A percentile compares a stretch with the other conserved stretches of the same genome.
phyloP scores from a whole-genome alignment of 176 grass and related monocot genomes.

The Saccharum officinarum region DNA sequence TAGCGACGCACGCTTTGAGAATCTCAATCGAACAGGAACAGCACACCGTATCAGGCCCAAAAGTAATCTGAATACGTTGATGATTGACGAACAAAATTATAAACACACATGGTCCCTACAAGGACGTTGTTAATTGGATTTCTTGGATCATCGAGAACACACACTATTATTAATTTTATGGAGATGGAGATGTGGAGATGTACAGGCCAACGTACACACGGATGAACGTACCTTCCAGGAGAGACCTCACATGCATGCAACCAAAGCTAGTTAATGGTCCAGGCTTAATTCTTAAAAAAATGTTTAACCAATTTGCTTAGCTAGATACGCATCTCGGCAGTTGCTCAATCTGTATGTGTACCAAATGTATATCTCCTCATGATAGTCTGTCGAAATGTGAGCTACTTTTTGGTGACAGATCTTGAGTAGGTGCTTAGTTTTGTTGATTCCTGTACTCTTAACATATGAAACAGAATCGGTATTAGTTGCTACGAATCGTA shows the following conservation, averaged over 20 bases:
- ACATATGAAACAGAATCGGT: conserved; percentile 11
- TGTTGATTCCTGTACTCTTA: conserved; percentile 50
- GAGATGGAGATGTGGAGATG: conserved; percentile 1
- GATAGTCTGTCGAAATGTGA: conserved; percentile 46
- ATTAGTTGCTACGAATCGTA: conserved; percentile 29
- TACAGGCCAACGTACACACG: conserved; percentile 18
- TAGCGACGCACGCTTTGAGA: not conserved
- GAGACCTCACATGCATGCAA: conserved; percentile 23
- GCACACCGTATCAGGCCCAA: not conserved
- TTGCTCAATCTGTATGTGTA: conserved; percentile 38
- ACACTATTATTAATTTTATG: conserved; percentile 5
- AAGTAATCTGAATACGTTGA: conserved; percentile 11
- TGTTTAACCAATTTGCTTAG: conserved; percentile 38
- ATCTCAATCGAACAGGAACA: conserved; percentile 14
- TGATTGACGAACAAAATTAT: conserved; percentile 27
- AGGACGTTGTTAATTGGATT: conserved; percentile 10
- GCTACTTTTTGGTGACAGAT: conserved; percentile 51
- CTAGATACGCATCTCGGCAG: conserved; percentile 53
- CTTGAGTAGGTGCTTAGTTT: conserved; percentile 42
- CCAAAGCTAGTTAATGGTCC: conserved; percentile 23
- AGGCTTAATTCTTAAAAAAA: conserved; percentile 18
- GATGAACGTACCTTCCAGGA: conserved; percentile 25
- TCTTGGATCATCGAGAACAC: conserved; percentile 30
- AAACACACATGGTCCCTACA: conserved; percentile 33
- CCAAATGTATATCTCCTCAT: conserved; percentile 28